Base-by-base conservation (phyloP, 495 filamentous ascomycete species). In the Tuber microsphaerosporum region DNA sequence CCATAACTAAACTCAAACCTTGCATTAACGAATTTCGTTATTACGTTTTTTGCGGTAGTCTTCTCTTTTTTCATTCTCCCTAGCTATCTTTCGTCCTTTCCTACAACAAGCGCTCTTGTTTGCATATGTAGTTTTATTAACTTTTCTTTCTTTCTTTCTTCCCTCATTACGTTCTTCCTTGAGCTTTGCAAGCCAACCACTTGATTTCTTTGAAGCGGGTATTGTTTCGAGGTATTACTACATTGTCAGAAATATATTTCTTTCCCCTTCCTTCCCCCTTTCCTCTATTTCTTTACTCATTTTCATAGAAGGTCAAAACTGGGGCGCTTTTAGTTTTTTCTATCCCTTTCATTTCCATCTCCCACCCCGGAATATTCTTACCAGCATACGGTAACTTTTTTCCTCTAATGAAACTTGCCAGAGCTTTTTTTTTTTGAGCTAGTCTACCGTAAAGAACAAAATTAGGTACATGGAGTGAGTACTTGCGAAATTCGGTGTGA, bases 301-400 rank as follows among this genome's bases (percentile, higher is more conserved):
- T 65, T 68, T 71, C 71, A 79, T 79, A 79, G 77, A 79, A 46
- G 78, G 77, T 75, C 78, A 79, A 65, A 70, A 79, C 77, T 79
- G 77, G 77, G 77, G 77, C 76, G 77, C 73, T 73, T 48, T 75
- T 31, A 43, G 42, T 31, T 31, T 31, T 31, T 26, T 56, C 14
- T 45, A 45, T 45, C 41, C 9, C 8, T 22, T 48, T 0, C 6
- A 9, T 1, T 56, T 37, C 2, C 12, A 56, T 61, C 16, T 37
- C 26, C 22, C 10, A 61, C 8, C 34, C 34, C 19, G 56, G 56
- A 65, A 65, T 19, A 39, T 46, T 74, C 41, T 45, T 19, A 16
- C 72, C 37, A 22, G 42, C 42, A 42, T 12, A 12, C 0, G 42
- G 42, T 74, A 31, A 37, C 69, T 61, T 69, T 48, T 42, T 74